Percentiles rank a stretch among this genome's conserved stretches.
Evolutionary conservation across 148 eudicot genomes (phyloP).

Genomic region (Silene uniflora): DNA sequence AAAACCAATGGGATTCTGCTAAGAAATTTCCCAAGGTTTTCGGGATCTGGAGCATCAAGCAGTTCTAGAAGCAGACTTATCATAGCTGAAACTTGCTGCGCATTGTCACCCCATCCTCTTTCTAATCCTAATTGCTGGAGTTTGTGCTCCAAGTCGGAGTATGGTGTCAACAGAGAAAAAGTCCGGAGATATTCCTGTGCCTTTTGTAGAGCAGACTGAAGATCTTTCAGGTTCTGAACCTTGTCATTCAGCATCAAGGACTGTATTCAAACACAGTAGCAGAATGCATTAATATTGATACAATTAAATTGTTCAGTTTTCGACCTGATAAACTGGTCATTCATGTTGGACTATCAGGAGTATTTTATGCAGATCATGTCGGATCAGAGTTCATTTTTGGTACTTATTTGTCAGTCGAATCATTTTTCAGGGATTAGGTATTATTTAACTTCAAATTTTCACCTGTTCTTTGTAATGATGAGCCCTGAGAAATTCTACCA

Average conservation of each 20-base stretch:
- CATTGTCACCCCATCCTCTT: constrained; percentile 93
- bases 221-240: constrained; percentile 56
- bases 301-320: not conserved
- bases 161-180: constrained; percentile 55
- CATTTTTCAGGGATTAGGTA: too few species aligned
- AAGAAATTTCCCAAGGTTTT: constrained; percentile 83
- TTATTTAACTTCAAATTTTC: too few species aligned
- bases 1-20: constrained; percentile 88
- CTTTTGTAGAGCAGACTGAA: constrained; percentile 63
- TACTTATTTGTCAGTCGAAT: too few species aligned
- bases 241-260: constrained; percentile 89
- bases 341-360: too few species aligned
- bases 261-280: constrained; percentile 33
- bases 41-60: constrained; percentile 88
- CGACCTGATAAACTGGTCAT: too few species aligned
- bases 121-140: constrained; percentile 85
- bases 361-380: too few species aligned
- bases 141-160: constrained; percentile 66
- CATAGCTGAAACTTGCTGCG: constrained; percentile 68
- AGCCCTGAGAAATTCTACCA: constrained; percentile 73
- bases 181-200: constrained; percentile 69
- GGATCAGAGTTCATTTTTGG: not conserved
- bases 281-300: not conserved
- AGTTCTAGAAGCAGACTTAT: constrained; percentile 73
- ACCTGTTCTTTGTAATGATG: constrained; percentile 95